Evolutionary conservation across 2,329 filamentous ascomycete genomes (phyloP).

Genomic region (Exophiala lecanii-corni): DNA sequence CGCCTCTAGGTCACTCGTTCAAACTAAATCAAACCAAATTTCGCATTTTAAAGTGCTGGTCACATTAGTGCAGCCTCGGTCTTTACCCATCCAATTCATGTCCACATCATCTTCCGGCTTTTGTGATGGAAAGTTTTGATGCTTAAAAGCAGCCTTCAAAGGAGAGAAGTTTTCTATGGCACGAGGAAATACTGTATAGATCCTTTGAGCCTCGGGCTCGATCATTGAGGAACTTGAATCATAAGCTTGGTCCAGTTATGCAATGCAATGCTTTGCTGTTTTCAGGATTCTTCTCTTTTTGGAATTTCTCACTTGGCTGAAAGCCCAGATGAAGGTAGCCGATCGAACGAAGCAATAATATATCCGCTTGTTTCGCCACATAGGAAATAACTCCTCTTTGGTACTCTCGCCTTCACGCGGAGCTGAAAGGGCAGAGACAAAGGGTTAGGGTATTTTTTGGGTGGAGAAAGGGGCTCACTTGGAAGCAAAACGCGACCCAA

Average conservation of each 20-base stretch:
- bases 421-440: slow-evolving; percentile 4
- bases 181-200: slow-evolving; percentile 6
- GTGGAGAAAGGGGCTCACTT: slow-evolving; percentile 5
- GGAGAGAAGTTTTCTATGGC: slow-evolving; percentile 5
- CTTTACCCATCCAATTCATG: slow-evolving; percentile 6
- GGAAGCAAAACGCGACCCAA: slow-evolving; percentile 4
- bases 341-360: slow-evolving; percentile 6
- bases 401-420: slow-evolving; percentile 5
- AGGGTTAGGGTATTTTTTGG: slow-evolving; percentile 5
- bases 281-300: slow-evolving; percentile 5
- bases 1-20: slow-evolving; percentile 5
- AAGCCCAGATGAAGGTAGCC: slow-evolving; percentile 2
- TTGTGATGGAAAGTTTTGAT: slow-evolving; percentile 3
- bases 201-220: slow-evolving; percentile 1
- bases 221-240: slow-evolving; percentile 6
- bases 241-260: slow-evolving; percentile 4
- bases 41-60: slow-evolving; percentile 5
- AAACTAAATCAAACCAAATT: slow-evolving; percentile 4
- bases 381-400: slow-evolving; percentile 6
- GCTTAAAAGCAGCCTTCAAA: slow-evolving; percentile 5
- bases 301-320: slow-evolving; percentile 6
- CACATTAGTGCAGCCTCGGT: slow-evolving; percentile 4
- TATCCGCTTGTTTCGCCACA: slow-evolving; percentile 6
- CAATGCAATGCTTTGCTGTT: slow-evolving; percentile 5
- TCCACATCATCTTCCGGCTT: slow-evolving; percentile 6